Conservation (phyloP, 129 eudicot species). For the Flaveria brownii region DNA sequence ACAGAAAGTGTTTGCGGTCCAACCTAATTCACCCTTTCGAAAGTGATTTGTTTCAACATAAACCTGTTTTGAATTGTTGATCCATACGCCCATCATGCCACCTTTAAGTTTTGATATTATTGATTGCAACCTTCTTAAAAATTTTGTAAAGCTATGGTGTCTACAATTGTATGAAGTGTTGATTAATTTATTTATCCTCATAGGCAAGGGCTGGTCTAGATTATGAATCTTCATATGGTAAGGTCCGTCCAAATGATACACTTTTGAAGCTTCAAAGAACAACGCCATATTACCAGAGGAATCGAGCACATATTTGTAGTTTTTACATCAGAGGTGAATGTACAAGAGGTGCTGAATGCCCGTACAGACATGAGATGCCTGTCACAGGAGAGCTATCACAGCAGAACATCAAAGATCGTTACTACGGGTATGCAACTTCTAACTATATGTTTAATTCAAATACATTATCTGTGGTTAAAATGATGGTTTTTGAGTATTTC, state of each 20-base stretch:
- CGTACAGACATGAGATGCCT: slow-evolving; percentile 78
- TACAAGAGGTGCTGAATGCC: slow-evolving; percentile 77
- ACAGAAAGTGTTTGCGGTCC: background rate
- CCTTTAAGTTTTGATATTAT: background rate
- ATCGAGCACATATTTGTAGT: slow-evolving; percentile 72
- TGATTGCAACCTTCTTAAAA: background rate
- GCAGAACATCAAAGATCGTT: slow-evolving; percentile 70
- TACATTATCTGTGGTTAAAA: background rate
- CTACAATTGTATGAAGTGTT: no score
- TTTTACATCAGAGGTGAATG: slow-evolving; percentile 68
- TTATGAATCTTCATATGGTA: slow-evolving; percentile 74
- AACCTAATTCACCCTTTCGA: background rate
- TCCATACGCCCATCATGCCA: background rate
- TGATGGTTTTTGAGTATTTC: background rate
- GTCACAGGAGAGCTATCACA: slow-evolving; percentile 60
- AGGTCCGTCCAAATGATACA: slow-evolving; percentile 68
- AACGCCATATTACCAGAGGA: slow-evolving; percentile 74
- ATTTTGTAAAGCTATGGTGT: background rate
- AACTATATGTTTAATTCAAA: background rate
- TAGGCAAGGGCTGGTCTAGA: slow-evolving; percentile 79
- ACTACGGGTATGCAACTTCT: slow-evolving; percentile 53
- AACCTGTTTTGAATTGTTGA: background rate
- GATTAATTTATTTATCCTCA: background rate
- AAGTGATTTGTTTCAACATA: background rate
- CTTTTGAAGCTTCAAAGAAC: slow-evolving; percentile 73